Evolutionary conservation across 306 rosid genomes (phyloP).

Genomic region (Canavalia ensiformis): DNA sequence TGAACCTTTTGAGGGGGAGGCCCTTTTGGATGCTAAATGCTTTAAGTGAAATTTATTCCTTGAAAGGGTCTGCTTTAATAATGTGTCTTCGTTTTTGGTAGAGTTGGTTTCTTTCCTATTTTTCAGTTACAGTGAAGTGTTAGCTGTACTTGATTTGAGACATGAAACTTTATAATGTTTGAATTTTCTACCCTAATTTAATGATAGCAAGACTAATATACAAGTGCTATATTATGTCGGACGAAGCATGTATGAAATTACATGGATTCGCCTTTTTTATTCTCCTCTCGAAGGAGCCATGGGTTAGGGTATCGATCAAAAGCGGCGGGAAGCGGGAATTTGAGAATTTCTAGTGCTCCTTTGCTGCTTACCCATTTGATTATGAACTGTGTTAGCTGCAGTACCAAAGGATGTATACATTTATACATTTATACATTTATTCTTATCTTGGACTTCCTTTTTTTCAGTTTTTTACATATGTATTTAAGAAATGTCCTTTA

Average conservation of each 20-base stretch:
- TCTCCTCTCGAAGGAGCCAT: background rate
- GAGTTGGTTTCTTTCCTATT: background rate
- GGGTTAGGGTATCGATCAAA: background rate
- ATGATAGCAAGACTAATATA: constrained; percentile 12
- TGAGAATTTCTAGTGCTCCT: background rate
- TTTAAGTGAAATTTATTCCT: constrained; percentile 60
- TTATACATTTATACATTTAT: too few relatives aligned
- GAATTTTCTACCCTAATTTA: background rate
- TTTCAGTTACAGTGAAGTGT: constrained; percentile 20
- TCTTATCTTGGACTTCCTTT: too few relatives aligned
- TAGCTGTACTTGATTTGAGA: constrained; percentile 26
- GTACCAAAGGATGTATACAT: too few relatives aligned
- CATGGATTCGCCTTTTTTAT: background rate
- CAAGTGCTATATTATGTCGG: constrained; percentile 15
- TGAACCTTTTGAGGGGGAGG: constrained; percentile 80
- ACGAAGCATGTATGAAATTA: background rate
- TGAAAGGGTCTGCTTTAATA: constrained; percentile 27
- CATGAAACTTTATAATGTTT: background rate
- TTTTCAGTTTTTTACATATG: too few relatives aligned
- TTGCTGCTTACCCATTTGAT: too few relatives aligned
- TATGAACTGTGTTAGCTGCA: too few relatives aligned
- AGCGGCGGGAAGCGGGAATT: background rate
- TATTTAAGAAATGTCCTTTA: too few relatives aligned
- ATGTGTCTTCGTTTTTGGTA: constrained; percentile 43
- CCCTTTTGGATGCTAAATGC: constrained; percentile 81